Evolutionary conservation across 257 asterid genomes (phyloP), one percentile per base, ranked within the genome.

Genomic region (Leptodermis oblonga): DNA sequence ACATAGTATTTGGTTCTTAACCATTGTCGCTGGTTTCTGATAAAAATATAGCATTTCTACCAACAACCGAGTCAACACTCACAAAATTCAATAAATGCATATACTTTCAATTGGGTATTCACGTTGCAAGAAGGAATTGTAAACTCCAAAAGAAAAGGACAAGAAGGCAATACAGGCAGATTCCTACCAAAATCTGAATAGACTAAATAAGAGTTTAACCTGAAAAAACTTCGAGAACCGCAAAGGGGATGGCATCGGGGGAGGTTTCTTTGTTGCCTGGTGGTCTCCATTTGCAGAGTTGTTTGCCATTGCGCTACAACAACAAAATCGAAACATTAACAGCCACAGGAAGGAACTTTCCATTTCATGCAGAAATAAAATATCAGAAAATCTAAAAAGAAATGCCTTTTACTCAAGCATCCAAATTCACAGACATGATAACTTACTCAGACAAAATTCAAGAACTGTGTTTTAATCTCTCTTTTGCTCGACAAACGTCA

Each of bases 171-270:
- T 36, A 39, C 61, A 48, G 33, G 59, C 28, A 20, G 30, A 31
- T 67, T 20, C 34, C 34, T n/a, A 22, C 31, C 36, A 25, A 52
- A 22, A 23, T 31, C 23, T 23, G 39, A 51, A 34, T 31, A 26
- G 56, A 28, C 1, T 10, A 33, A 14, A 26, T 20, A 11, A 17
- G 30, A 23, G 12, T 13, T 22, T 26, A 39, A 77, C 81, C 81
- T 77, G 81, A 62, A 77, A 77, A 71, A 77, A 77, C 70, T 77
- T 77, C 7, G 81, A 67, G 62, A 67, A 71, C 4, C 81, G 67
- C 77, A 77, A 53, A 4, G 81, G 81, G 26, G 81, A 77, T 31
- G 81, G 81, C 25, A 68, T 67, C 34, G 81, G 81, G 62, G 81
- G 81, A 31, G 77, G 77, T 55, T 77, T 77, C 23, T 69, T 67